Conservation (phyloP, 768 basidiomycete genomes). For the Xerocomellus dryophilus region DNA sequence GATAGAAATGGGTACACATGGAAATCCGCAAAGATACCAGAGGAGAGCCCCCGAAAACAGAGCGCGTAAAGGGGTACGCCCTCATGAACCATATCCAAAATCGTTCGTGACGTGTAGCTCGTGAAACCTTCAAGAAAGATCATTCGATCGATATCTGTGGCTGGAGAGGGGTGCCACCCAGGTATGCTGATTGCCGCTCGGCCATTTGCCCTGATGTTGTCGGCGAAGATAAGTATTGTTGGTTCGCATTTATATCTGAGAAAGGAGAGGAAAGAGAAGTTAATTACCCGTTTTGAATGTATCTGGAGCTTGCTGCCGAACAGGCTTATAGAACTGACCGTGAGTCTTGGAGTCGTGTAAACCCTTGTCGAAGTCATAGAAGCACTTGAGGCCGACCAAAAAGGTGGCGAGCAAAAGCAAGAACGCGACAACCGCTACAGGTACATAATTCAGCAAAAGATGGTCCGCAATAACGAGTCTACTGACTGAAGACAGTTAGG, state of each 20-base stretch:
- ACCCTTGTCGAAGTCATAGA: constrained; percentile 81
- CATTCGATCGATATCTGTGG: constrained; percentile 79
- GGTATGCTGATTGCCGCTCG: constrained; percentile 47
- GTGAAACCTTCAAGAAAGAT: constrained; percentile 7
- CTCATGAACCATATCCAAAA: constrained; percentile 4
- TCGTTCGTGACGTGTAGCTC: constrained; percentile 1
- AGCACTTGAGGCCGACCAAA: constrained; percentile 72
- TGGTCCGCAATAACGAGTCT: not conserved
- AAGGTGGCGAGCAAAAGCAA: constrained; percentile 73
- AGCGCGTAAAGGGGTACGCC: not conserved
- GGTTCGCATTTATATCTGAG: constrained; percentile 48
- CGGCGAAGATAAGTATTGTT: constrained; percentile 40
- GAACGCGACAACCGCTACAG: constrained; percentile 70
- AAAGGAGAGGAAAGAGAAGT: constrained; percentile 15
- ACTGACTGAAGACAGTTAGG: constrained; percentile 76
- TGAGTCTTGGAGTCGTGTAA: constrained; percentile 67
- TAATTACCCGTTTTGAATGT: constrained; percentile 37
- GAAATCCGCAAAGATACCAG: constrained; percentile 7
- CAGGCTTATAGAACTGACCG: constrained; percentile 52
- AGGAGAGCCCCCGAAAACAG: not conserved
- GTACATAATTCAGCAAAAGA: not conserved
- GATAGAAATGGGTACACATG: constrained; percentile 11
- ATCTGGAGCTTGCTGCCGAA: constrained; percentile 24
- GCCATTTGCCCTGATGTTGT: constrained; percentile 44
- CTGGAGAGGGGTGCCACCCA: constrained; percentile 42